Conservation (phyloP, 2,329 filamentous ascomycete species). For the Trichophyton simii region DNA sequence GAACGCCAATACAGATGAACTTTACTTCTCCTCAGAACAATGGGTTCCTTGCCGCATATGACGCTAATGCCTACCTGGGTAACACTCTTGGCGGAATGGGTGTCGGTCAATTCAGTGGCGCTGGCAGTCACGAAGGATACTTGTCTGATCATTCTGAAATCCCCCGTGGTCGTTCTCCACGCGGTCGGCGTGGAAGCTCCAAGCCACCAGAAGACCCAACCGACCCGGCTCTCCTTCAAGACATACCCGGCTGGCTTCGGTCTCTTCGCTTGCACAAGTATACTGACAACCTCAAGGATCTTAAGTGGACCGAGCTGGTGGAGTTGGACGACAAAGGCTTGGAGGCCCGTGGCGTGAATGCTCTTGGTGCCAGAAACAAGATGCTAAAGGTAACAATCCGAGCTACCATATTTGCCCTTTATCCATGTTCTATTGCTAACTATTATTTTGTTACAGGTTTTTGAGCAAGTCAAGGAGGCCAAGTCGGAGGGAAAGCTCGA, state of each 20-base stretch:
- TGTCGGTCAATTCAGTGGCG: conserved; percentile 60
- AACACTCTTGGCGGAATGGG: conserved; percentile 59
- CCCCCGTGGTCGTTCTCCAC: conserved; percentile 75
- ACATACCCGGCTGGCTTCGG: conserved; percentile 91
- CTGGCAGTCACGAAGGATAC: conserved; percentile 67
- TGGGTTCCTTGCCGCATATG: conserved; percentile 82
- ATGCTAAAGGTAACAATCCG: conserved; percentile 66
- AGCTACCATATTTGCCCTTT: background rate
- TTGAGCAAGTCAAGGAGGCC: conserved; percentile 85
- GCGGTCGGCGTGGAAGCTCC: conserved; percentile 82
- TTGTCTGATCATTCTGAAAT: conserved; percentile 90
- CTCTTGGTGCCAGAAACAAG: conserved; percentile 85
- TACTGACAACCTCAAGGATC: conserved; percentile 92
- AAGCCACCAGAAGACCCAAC: conserved; percentile 98
- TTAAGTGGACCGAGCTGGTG: conserved; percentile 89
- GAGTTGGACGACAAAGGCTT: conserved; percentile 86
- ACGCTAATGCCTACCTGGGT: conserved; percentile 57
- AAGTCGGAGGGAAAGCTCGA: conserved; percentile 59
- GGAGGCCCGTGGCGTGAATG: conserved; percentile 87
- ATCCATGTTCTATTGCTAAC: background rate
- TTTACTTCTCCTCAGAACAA: conserved; percentile 90
- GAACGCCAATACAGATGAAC: conserved; percentile 42
- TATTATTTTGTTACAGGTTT: conserved; percentile 45
- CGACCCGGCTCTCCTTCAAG: conserved; percentile 75
- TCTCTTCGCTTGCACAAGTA: conserved; percentile 96